Evolutionary conservation across 345 rosid species (phyloP), one percentile per base, ranked within the genome.

Genomic region (Kandelia obovata): DNA sequence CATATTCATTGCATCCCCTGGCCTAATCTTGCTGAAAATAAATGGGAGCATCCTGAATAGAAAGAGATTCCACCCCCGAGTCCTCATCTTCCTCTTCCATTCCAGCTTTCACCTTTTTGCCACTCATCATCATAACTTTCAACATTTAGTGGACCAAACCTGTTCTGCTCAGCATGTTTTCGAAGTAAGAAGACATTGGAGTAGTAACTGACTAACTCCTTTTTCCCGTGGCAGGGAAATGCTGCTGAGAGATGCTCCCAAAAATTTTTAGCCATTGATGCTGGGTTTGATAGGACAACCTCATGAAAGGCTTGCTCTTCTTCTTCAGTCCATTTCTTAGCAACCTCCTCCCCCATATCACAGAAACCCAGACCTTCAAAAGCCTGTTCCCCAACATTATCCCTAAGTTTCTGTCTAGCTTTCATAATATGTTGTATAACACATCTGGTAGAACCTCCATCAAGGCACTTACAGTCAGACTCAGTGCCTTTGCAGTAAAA

Each of bases 51-150:
- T 39, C 46, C 10, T 39, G 46, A 39, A 39, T 6, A 0, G 46
- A 9, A 39, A 69, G 77, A 69, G 83, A 88, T 73, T 85, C 87
- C 2, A 81, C 67, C n/a, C 74, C 88, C 60, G 92, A 83, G 67
- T 84, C 88, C 28, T 84, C 87, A 31, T 78, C 83, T 35, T 82
- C 89, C 46, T 82, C 83, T 5, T 62, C 56, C 58, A 68, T 80
- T 67, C 53, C 85, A 66, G 53, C 58, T 46, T 58, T 52, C 21
- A 46, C 32, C 67, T 37, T 64, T 81, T 64, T 82, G 89, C 86
- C 88, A 84, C 58, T 87, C 92, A 73, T 91, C 97, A 52, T 91
- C 91, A 76, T 91, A 96, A 32, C 96, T 91, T 68, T 91, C 97
- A 47, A 84, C 65, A 60, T 87, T 82, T 73, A 81, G 49, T 0